Conservation (phyloP, 148 eudicot genomes). For the Arbutus unedo region DNA sequence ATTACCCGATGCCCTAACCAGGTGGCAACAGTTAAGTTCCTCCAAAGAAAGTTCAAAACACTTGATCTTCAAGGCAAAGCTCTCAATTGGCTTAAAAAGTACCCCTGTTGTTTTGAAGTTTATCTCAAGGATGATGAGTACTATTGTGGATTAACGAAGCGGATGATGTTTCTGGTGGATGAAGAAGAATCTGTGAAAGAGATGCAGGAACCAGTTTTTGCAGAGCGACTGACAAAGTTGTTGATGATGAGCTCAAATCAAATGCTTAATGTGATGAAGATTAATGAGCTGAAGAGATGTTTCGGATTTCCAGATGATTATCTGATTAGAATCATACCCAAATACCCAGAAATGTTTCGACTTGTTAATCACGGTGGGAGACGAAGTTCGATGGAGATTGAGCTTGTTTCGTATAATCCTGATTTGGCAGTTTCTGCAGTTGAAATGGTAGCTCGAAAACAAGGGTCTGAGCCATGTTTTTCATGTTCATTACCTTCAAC, state of each 20-base stretch:
- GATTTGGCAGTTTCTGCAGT: slow-evolving; percentile 66
- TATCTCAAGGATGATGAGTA: slow-evolving; percentile 47
- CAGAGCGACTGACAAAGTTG: slow-evolving; percentile 67
- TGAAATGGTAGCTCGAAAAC: slow-evolving; percentile 44
- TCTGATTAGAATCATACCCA: slow-evolving; percentile 71
- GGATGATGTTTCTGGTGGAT: slow-evolving; percentile 69
- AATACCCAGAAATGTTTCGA: slow-evolving; percentile 69
- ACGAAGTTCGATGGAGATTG: slow-evolving; percentile 78
- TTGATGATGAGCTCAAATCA: slow-evolving; percentile 74
- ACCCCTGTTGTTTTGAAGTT: slow-evolving; percentile 93
- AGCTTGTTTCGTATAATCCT: slow-evolving; percentile 69
- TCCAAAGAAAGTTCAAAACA: slow-evolving; percentile 89
- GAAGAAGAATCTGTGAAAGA: slow-evolving; percentile 73
- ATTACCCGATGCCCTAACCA: slow-evolving; percentile 66
- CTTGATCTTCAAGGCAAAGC: slow-evolving; percentile 92
- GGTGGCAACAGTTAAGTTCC: slow-evolving; percentile 48
- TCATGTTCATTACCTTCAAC: slow-evolving; percentile 67
- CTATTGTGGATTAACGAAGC: slow-evolving; percentile 66
- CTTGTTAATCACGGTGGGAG: slow-evolving; percentile 76
- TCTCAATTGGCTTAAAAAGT: slow-evolving; percentile 86
- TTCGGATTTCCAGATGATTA: slow-evolving; percentile 94
- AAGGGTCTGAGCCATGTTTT: slow-evolving; percentile 53
- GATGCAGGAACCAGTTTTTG: slow-evolving; percentile 57
- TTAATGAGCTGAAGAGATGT: slow-evolving; percentile 72
- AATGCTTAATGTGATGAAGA: slow-evolving; percentile 67